Base-by-base conservation (phyloP, 176 grass and related monocot genomes). In the Paspalum vaginatum region DNA sequence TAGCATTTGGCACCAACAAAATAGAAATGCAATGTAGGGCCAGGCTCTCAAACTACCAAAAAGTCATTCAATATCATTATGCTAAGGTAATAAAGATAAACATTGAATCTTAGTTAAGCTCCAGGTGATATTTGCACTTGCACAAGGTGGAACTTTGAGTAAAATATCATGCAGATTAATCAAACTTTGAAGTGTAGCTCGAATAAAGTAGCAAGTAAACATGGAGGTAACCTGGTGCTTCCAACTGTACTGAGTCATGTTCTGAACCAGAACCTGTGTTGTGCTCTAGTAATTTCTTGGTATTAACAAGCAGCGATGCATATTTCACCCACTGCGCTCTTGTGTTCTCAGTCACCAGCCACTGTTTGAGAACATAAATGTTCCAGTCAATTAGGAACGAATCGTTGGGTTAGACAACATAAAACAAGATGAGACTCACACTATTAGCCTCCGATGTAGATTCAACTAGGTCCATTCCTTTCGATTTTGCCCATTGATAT, bases 271-370 rank as follows among this genome's bases (percentile, higher is more conserved):
- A 80, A 70, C 45, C 16, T 21, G 51, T 68, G 21, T 48, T 13
- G 24, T 50, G 58, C 65, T 87, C 65, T 42, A 56, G 47, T 1
- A 13, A 54, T 84, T 82, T 53, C 41, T 87, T 91, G 76, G 86
- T 87, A 79, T 77, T 77, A 38, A 61, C 80, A 91, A 98, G 90
- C 90, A 94, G 84, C 50, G 74, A 78, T 60, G 72, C 94, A 74
- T 93, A 98, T 76, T 92, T 92, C 43, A 75, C 45, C 95, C 92
- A 98, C 63, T 89, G 95, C 22, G 88, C 64, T 89, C 87, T 95
- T 66, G 92, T 86, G 72, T 75, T 94, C 44, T 98, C 88, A 60
- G 95, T 94, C 80, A 98, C 90, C 78, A 98, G 71, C 95, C 95
- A 98, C 95, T 98, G 73, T 69, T 70, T 73, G n/a, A 78, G 79